Base-by-base conservation (phyloP, 306 rosid genomes). In the Acacia melanoxylon region DNA sequence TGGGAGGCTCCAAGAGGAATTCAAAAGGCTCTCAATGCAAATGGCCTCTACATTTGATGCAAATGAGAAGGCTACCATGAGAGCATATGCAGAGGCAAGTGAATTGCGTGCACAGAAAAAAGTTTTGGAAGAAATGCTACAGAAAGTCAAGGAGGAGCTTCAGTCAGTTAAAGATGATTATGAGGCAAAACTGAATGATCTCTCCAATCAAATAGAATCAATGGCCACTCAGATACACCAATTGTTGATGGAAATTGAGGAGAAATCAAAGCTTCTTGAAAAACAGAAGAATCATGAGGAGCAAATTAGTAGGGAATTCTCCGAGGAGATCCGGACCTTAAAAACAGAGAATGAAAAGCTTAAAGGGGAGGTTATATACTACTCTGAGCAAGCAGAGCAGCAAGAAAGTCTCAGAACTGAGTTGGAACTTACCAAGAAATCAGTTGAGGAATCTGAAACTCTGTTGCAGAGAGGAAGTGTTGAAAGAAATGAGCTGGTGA, bases 1-100 rank as follows among this genome's bases (percentile, higher is more conserved):
- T 41, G 95, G 89, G 88, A 91, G 92, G 84, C 94, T 96, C 75
- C 98, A 96, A 85, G 97, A 94, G 81, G 98, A 96, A 85, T 91
- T 94, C 75, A 87, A 76, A 84, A 86, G 88, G 83, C 95, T 96
- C 54, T 92, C 99, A 37, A 65, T 68, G 68, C 98, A 94, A 78
- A 91, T 96, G 94, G 87, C 90, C 45, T 89, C 98, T 14, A 87
- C 90, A 17, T 96, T 96, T 84, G 94, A 92, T 76, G 97, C 91
- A 69, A 96, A 94, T 31, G 97, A 96, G 88, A 94, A 94, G 92
- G 92, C 90, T 78, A 86, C 97, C 48, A 75, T 86, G 77, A 96
- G 74, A 74, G 98, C 99, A 29, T 70, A 90, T 78, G 68, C 88
- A 33, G 98, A 94, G 84, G 96, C 97, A 20, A 81, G 82, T 25